These are phyloP conservation scores for Stachybotrys echinatus DNA, from an alignment of 2,329 filamentous ascomycete genomes.

Conservation along the genomic window DNA sequence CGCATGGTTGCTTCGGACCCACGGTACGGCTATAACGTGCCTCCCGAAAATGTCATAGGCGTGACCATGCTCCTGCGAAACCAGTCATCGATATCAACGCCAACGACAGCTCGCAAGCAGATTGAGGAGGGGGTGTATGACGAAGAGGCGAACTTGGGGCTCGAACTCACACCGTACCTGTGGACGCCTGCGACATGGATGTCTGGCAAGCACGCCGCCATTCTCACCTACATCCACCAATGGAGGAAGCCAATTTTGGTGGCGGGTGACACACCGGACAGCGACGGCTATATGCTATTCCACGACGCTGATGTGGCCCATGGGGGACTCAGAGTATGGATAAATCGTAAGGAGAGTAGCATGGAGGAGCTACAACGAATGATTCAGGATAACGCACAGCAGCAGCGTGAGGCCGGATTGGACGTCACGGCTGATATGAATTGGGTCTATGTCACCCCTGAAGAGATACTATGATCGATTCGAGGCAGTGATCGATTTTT, in stretches of 20 bases:
- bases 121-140: conserved; percentile 30
- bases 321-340: conserved; percentile 35
- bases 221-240: conserved; percentile 34
- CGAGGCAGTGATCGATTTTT: too few species aligned
- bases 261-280: conserved; percentile 36
- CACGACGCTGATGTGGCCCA: conserved; percentile 35
- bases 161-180: conserved; percentile 33
- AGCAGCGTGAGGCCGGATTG: conserved; percentile 26
- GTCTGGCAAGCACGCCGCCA: conserved; percentile 36
- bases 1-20: conserved; percentile 40
- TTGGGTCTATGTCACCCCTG: conserved; percentile 35
- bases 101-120: conserved; percentile 31
- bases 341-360: conserved; percentile 31
- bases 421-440: conserved; percentile 38
- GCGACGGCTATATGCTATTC: conserved; percentile 38
- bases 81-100: conserved; percentile 16
- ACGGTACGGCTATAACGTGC: conserved; percentile 39
- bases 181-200: conserved; percentile 38
- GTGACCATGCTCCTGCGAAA: conserved; percentile 31
- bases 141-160: conserved; percentile 29
- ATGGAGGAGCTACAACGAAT: conserved; percentile 28
- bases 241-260: conserved; percentile 37
- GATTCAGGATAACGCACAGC: conserved; percentile 26
- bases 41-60: conserved; percentile 37
- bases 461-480: conserved; percentile 30